Conservation (phyloP, 441 rosid species). For the Codiaeum variegatum region DNA sequence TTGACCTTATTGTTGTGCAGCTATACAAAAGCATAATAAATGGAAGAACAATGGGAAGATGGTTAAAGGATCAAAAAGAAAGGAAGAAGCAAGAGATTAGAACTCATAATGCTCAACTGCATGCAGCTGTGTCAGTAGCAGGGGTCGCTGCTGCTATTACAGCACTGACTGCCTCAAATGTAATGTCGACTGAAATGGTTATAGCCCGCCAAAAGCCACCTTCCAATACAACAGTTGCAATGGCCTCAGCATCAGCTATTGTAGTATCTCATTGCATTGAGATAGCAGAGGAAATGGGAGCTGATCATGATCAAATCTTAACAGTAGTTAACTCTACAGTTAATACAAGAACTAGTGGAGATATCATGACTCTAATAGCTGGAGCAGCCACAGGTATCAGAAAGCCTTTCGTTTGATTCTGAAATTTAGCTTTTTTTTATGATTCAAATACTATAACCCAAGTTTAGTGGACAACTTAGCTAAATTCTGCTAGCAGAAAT, state of each 20-base stretch:
- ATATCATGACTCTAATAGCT: constrained; percentile 87
- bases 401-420: constrained; percentile 13
- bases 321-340: constrained; percentile 71
- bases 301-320: constrained; percentile 70
- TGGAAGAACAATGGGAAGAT: constrained; percentile 80
- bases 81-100: constrained; percentile 85
- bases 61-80: constrained; percentile 87
- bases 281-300: constrained; percentile 89
- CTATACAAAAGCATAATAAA: constrained; percentile 61
- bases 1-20: constrained; percentile 35
- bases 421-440: neutral
- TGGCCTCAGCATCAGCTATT: constrained; percentile 85
- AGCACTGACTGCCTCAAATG: constrained; percentile 59
- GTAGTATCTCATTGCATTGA: constrained; percentile 91
- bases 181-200: constrained; percentile 36
- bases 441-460: neutral
- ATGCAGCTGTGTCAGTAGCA: constrained; percentile 88
- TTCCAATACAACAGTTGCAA: constrained; percentile 45
- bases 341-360: constrained; percentile 76
- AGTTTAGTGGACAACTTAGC: neutral
- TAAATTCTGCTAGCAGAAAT: neutral
- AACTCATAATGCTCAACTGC: constrained; percentile 77
- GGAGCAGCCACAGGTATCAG: constrained; percentile 90
- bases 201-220: constrained; percentile 30
- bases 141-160: constrained; percentile 94